Conservation (phyloP, 164 flowering plant species). For the Santalum album region DNA sequence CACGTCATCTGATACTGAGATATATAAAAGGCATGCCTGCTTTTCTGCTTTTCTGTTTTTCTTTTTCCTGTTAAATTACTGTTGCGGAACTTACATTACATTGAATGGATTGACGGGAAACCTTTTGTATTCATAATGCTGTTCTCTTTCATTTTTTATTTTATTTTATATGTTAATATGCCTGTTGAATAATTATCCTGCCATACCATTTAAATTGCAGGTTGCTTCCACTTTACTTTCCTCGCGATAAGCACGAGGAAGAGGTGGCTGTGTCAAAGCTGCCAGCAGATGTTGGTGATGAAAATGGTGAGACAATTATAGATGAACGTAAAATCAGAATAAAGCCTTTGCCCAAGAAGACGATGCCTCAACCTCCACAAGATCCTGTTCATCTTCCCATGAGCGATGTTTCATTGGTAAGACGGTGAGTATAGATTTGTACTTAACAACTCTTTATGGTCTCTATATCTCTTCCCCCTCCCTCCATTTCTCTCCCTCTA, state of each 20-base stretch:
- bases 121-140: too few relatives aligned
- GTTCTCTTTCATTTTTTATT: not conserved
- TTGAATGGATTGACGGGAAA: too few relatives aligned
- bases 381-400: conserved; percentile 50
- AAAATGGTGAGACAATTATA: conserved; percentile 91
- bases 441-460: not conserved
- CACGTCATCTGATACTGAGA: conserved; percentile 82
- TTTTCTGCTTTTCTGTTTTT: not conserved
- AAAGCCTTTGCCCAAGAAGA: conserved; percentile 71
- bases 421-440: conserved; percentile 46
- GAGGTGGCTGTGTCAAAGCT: conserved; percentile 87
- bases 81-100: not conserved
- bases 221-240: conserved; percentile 96
- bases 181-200: too few relatives aligned
- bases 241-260: conserved; percentile 91
- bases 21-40: conserved; percentile 74
- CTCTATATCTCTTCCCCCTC: not conserved
- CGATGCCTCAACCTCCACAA: conserved; percentile 33
- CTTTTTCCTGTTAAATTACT: not conserved
- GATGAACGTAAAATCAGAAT: conserved; percentile 98
- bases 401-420: conserved; percentile 58
- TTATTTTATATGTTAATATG: not conserved
- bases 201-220: conserved; percentile 25
- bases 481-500: too few relatives aligned
- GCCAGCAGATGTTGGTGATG: conserved; percentile 99